Evolutionary conservation across 345 rosid genomes (phyloP).

Genomic region (Bruguiera parviflora): DNA sequence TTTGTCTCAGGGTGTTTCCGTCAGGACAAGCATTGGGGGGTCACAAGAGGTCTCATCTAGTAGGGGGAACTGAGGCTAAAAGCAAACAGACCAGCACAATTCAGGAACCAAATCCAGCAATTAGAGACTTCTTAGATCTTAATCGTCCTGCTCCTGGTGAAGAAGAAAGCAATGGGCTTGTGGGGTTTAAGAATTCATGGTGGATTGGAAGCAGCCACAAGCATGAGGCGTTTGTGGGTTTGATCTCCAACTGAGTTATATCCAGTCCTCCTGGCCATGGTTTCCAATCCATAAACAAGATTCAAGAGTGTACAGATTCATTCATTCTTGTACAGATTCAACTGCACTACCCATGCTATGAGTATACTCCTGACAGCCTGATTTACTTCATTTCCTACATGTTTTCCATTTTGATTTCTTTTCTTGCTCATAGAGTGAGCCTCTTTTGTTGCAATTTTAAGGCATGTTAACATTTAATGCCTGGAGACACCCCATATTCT

Average conservation of each 20-base stretch:
- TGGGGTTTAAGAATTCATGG: slow-evolving; percentile 45
- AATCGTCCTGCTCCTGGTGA: slow-evolving; percentile 56
- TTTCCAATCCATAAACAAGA: slow-evolving; percentile 1
- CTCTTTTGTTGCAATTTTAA: slow-evolving; percentile 11
- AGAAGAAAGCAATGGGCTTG: slow-evolving; percentile 40
- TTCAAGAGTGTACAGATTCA: slow-evolving; percentile 38
- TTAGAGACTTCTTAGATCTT: slow-evolving; percentile 45
- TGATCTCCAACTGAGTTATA: slow-evolving; percentile 39
- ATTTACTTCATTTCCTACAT: slow-evolving; percentile 2
- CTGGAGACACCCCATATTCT: not conserved
- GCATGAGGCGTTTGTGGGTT: slow-evolving; percentile 41
- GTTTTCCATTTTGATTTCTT: not conserved
- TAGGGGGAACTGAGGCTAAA: slow-evolving; percentile 23
- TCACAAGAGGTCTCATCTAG: slow-evolving; percentile 70
- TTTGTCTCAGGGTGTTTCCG: slow-evolving; percentile 61
- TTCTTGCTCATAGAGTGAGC: not conserved
- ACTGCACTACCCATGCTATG: slow-evolving; percentile 7
- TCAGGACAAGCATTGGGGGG: slow-evolving; percentile 91
- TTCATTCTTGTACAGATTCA: slow-evolving; percentile 44
- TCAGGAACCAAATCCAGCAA: slow-evolving; percentile 24
- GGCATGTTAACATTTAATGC: slow-evolving; percentile 1
- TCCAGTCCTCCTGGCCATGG: not conserved
- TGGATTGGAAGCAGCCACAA: slow-evolving; percentile 48
- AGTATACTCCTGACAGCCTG: not conserved
- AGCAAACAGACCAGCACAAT: slow-evolving; percentile 10